Evolutionary conservation across 306 rosid species (phyloP).

Genomic region (Sindora glabra): DNA sequence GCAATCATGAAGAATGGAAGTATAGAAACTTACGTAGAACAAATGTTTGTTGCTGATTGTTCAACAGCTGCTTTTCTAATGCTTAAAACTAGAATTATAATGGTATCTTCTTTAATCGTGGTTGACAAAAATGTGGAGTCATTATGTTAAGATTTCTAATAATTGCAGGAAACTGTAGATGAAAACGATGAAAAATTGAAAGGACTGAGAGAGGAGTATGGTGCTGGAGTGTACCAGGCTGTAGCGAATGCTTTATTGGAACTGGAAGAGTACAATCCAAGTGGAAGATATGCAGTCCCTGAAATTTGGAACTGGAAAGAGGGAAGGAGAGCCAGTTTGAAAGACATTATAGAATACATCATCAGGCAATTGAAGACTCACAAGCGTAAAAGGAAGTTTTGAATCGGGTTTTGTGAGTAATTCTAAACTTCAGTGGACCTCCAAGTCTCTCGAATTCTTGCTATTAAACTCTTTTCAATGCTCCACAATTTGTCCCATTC

Average conservation of each 20-base stretch:
- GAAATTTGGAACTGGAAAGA: conserved; percentile 52
- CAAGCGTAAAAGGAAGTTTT: conserved; percentile 19
- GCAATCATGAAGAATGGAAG: not conserved
- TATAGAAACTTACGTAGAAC: not conserved
- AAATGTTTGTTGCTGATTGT: not conserved
- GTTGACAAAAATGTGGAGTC: not conserved
- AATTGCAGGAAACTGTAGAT: conserved; percentile 31
- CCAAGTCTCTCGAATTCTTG: not conserved
- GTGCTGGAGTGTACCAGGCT: conserved; percentile 34
- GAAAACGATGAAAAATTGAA: conserved; percentile 41
- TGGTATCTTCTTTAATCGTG: too few species aligned
- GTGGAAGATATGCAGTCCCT: conserved; percentile 44
- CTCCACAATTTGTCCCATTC: not conserved
- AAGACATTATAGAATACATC: conserved; percentile 27
- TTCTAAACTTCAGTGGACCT: not conserved
- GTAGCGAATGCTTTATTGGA: conserved; percentile 42
- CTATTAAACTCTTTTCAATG: not conserved
- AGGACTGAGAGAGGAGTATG: conserved; percentile 30
- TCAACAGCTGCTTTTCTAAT: not conserved
- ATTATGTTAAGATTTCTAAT: not conserved
- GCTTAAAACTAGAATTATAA: too few species aligned
- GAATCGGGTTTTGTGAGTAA: not conserved
- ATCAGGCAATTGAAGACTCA: conserved; percentile 19
- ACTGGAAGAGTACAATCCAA: conserved; percentile 54
- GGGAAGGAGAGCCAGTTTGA: conserved; percentile 33